Conservation (phyloP, 1,284 basidiomycete genomes). For the Neolentinus lepideus region DNA sequence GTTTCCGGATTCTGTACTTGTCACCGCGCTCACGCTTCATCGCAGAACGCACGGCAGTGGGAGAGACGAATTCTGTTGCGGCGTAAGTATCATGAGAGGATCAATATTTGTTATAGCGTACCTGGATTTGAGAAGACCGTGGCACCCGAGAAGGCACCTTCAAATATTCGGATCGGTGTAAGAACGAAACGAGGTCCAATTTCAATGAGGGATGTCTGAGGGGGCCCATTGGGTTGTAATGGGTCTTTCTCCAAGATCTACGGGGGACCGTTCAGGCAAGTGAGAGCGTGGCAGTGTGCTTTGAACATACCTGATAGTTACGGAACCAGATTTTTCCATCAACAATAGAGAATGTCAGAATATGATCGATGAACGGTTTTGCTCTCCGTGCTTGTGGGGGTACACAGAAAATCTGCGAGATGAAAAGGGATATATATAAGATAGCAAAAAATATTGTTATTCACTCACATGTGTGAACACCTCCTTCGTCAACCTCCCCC, state of each 20-base stretch:
- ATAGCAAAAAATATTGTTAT: constrained; percentile 5
- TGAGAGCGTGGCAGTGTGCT: background rate
- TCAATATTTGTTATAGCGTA: constrained; percentile 25
- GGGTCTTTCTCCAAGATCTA: constrained; percentile 81
- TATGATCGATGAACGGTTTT: constrained; percentile 98
- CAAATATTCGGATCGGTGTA: constrained; percentile 97
- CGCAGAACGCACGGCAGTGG: constrained; percentile 74
- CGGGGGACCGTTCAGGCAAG: background rate
- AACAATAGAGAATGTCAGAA: constrained; percentile 92
- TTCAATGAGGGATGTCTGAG: constrained; percentile 80
- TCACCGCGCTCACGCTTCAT: constrained; percentile 68
- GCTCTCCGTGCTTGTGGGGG: constrained; percentile 84
- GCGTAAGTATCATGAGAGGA: background rate
- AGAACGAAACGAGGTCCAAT: constrained; percentile 98
- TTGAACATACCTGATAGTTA: constrained; percentile 79
- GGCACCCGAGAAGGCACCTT: constrained; percentile 93
- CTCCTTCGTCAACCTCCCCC: constrained; percentile 89
- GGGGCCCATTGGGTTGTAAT: constrained; percentile 63
- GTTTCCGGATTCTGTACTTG: constrained; percentile 78
- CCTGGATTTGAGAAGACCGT: constrained; percentile 96
- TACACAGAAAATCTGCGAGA: constrained; percentile 84
- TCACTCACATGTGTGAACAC: constrained; percentile 87
- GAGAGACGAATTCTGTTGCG: constrained; percentile 80
- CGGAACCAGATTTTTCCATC: constrained; percentile 99
- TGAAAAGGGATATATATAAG: constrained; percentile 8